Percentiles rank a stretch among this genome's conserved stretches.
Conservation (phyloP, 1,284 basidiomycete genomes). For the Ceratobasidium sp. region DNA sequence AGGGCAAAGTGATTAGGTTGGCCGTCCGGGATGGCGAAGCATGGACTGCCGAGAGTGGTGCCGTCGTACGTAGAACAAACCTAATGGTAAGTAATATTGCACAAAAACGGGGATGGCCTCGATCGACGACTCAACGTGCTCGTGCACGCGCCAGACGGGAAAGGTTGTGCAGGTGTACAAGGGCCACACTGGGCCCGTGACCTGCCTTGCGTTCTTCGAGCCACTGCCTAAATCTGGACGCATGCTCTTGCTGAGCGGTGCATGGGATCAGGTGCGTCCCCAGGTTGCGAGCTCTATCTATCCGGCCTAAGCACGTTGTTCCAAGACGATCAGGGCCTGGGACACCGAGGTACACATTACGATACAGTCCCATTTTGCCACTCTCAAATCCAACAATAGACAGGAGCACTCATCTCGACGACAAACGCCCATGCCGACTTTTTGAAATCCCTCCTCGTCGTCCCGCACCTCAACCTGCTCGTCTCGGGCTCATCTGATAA, state of each 20-base stretch:
- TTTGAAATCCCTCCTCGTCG: slow-evolving; percentile 79
- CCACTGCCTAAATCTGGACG: slow-evolving; percentile 54
- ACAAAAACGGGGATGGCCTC: slow-evolving; percentile 46
- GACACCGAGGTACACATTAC: slow-evolving; percentile 67
- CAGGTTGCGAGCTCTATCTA: background rate
- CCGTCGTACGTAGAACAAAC: slow-evolving; percentile 75
- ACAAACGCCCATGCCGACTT: slow-evolving; percentile 88
- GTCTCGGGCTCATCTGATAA: slow-evolving; percentile 94
- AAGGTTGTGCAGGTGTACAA: slow-evolving; percentile 77
- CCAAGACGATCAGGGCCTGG: slow-evolving; percentile 84
- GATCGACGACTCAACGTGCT: slow-evolving; percentile 25
- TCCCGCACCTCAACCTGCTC: slow-evolving; percentile 72
- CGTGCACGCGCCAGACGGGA: slow-evolving; percentile 67
- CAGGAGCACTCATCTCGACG: slow-evolving; percentile 71
- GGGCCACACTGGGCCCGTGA: slow-evolving; percentile 89
- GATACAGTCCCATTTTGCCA: background rate
- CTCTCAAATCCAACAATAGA: slow-evolving; percentile 63
- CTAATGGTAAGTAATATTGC: slow-evolving; percentile 66
- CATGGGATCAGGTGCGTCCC: slow-evolving; percentile 82
- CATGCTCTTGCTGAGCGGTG: slow-evolving; percentile 74
- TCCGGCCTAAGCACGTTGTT: slow-evolving; percentile 7
- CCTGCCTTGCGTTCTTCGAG: slow-evolving; percentile 75
- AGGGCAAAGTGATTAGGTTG: slow-evolving; percentile 78
- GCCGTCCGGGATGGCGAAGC: slow-evolving; percentile 70
- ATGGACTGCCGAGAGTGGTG: slow-evolving; percentile 89